A percentile compares a stretch with the other conserved stretches of the same genome.
phyloP scores from a whole-genome alignment of 176 grass and related monocot species.

The Ananas comosus region DNA sequence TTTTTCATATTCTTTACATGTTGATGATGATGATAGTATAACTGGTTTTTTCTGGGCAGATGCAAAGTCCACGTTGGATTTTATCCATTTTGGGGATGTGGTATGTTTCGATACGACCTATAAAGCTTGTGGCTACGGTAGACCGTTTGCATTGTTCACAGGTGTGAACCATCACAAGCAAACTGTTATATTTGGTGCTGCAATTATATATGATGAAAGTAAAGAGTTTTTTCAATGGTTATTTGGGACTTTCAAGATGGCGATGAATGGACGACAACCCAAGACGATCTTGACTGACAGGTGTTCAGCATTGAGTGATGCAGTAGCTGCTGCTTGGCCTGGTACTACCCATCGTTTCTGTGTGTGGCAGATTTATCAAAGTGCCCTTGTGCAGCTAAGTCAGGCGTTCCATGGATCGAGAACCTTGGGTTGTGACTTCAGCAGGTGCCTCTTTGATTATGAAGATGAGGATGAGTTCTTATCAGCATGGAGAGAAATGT shows the following conservation, averaged over 20 bases:
- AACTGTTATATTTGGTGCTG: slow-evolving; percentile 80
- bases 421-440: slow-evolving; percentile 65
- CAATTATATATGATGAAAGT: slow-evolving; percentile 74
- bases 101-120: slow-evolving; percentile 88
- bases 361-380: slow-evolving; percentile 93
- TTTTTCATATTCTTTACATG: slow-evolving; percentile 65
- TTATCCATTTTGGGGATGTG: slow-evolving; percentile 68
- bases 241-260: slow-evolving; percentile 78
- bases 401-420: slow-evolving; percentile 87
- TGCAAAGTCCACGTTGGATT: slow-evolving; percentile 73
- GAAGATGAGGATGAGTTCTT: slow-evolving; percentile 76
- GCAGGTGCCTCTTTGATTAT: slow-evolving; percentile 79
- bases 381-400: slow-evolving; percentile 60
- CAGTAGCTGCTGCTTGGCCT: slow-evolving; percentile 40
- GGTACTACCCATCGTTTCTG: slow-evolving; percentile 56
- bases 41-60: slow-evolving; percentile 73
- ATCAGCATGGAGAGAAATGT: slow-evolving; percentile 63
- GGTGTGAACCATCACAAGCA: slow-evolving; percentile 92
- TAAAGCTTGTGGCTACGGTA: slow-evolving; percentile 48
- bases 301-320: slow-evolving; percentile 42
- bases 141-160: slow-evolving; percentile 68
- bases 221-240: slow-evolving; percentile 65
- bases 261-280: slow-evolving; percentile 61
- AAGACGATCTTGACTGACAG: slow-evolving; percentile 78
- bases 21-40: slow-evolving; percentile 64